These are phyloP conservation scores for Carex arenaria DNA, from an alignment of 202 grass and related monocot species.

Conservation along the genomic window DNA sequence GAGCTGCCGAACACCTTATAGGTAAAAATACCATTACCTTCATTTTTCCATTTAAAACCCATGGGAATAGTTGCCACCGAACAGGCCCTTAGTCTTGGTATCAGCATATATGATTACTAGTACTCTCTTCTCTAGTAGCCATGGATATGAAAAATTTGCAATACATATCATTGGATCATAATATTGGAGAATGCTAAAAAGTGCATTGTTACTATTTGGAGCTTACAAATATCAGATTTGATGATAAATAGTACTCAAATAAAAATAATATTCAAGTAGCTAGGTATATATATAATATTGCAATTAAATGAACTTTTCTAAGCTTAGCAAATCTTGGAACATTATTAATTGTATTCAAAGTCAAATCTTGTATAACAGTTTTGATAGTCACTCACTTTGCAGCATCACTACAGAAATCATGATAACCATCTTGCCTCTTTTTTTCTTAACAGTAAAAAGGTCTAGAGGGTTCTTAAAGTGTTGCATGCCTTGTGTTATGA, in stretches of 20 bases:
- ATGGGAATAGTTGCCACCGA: no score
- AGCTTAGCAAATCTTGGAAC: slow-evolving; percentile 1
- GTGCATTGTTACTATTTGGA: background rate
- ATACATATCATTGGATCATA: background rate
- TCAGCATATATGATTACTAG: background rate
- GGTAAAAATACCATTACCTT: no score
- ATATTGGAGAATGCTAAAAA: background rate
- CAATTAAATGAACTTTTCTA: background rate
- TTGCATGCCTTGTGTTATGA: slow-evolving; percentile 11
- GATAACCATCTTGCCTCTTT: background rate
- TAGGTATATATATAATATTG: background rate
- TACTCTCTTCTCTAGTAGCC: background rate
- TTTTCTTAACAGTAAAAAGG: background rate
- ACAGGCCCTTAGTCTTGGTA: no score
- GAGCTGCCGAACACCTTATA: no score
- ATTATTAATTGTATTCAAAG: background rate
- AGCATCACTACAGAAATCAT: slow-evolving; percentile 8
- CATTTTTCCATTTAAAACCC: no score
- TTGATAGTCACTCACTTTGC: slow-evolving; percentile 7
- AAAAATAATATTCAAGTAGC: background rate
- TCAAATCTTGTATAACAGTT: slow-evolving; percentile 16
- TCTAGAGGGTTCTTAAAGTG: background rate
- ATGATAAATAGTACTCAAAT: background rate
- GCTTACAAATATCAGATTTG: background rate
- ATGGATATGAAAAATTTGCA: background rate